Conservation (phyloP, 2,329 filamentous ascomycete species). For the Diaporthe longicolla region DNA sequence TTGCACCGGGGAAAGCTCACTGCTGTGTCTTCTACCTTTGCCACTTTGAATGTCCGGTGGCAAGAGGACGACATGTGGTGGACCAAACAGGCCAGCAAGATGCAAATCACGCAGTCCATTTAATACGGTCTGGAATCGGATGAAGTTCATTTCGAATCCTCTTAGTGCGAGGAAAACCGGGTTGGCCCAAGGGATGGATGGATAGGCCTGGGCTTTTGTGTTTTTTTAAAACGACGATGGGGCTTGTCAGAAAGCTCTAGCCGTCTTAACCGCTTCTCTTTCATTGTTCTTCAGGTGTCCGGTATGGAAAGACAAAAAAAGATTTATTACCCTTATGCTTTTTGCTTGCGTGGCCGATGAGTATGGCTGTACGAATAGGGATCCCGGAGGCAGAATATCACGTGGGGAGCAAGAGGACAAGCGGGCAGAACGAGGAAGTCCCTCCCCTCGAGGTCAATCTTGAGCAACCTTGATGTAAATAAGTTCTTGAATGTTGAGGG, state of each 20-base stretch:
- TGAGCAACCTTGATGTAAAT: slow-evolving; percentile 15
- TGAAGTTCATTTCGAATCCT: not conserved
- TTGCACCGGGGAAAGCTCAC: not conserved
- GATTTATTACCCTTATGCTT: slow-evolving; percentile 30
- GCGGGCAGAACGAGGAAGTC: not conserved
- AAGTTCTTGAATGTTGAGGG: slow-evolving; percentile 12
- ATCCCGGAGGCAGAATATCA: slow-evolving; percentile 10
- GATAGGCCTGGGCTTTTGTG: not conserved
- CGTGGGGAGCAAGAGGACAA: not conserved
- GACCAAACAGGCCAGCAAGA: not conserved
- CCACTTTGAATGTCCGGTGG: slow-evolving; percentile 27
- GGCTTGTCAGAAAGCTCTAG: slow-evolving; percentile 29
- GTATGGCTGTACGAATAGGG: slow-evolving; percentile 29
- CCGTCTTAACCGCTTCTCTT: not conserved
- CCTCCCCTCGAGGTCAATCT: not conserved
- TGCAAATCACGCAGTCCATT: slow-evolving; percentile 11
- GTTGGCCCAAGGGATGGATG: not conserved
- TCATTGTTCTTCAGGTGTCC: slow-evolving; percentile 33
- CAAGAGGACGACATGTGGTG: not conserved
- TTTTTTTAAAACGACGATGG: slow-evolving; percentile 4
- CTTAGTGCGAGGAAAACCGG: slow-evolving; percentile 14
- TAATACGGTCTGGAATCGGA: slow-evolving; percentile 3
- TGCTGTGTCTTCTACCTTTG: not conserved
- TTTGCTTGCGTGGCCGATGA: slow-evolving; percentile 27
- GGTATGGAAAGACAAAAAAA: slow-evolving; percentile 43